These are phyloP conservation scores for Lentinula novae-zelandiae DNA, from an alignment of 1,284 basidiomycete species.

Conservation along the genomic window DNA sequence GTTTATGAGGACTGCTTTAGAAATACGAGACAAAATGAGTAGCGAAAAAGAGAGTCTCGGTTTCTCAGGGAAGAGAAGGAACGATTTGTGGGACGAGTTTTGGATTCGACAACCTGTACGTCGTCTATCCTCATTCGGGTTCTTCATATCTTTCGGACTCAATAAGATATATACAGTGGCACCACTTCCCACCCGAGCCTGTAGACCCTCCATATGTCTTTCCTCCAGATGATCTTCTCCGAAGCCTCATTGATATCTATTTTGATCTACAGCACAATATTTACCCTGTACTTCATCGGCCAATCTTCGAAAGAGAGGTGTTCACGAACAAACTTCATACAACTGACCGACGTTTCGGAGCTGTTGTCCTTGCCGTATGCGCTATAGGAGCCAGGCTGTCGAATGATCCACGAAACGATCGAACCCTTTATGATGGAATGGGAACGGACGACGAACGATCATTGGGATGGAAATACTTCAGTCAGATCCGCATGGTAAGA, in stretches of 20 bases:
- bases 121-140: not conserved
- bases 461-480: slow-evolving; percentile 49
- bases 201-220: not conserved
- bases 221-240: slow-evolving; percentile 4
- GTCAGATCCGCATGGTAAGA: slow-evolving; percentile 26
- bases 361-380: slow-evolving; percentile 6
- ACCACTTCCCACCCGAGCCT: not conserved
- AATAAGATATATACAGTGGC: not conserved
- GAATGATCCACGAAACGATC: not conserved
- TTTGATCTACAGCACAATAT: not conserved
- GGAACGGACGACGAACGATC: not conserved
- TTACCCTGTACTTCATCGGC: slow-evolving; percentile 3
- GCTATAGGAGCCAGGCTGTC: not conserved
- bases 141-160: not conserved
- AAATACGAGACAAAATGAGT: not conserved
- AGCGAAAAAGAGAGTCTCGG: not conserved
- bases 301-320: slow-evolving; percentile 3
- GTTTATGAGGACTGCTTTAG: slow-evolving; percentile 7
- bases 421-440: not conserved
- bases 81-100: slow-evolving; percentile 10
- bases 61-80: not conserved
- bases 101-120: slow-evolving; percentile 7
- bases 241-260: not conserved
- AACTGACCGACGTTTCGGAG: slow-evolving; percentile 1
- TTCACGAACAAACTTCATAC: slow-evolving; percentile 1